These are phyloP conservation scores for Isatis tinctoria DNA, from an alignment of 345 rosid species.

Conservation along the genomic window DNA sequence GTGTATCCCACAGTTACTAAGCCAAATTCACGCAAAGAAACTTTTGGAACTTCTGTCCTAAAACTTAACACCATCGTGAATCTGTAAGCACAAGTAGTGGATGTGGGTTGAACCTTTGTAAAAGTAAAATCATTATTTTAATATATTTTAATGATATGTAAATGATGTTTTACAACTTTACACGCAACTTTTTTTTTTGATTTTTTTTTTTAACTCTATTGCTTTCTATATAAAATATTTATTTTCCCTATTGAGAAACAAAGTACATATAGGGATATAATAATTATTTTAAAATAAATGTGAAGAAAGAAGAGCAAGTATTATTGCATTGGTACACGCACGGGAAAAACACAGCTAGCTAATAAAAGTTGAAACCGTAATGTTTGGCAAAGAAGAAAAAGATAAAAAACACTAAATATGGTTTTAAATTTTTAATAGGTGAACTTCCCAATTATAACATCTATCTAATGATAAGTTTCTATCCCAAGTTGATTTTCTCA, in stretches of 20 bases:
- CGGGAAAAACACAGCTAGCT: constrained; percentile 19
- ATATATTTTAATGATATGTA: background rate
- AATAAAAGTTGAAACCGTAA: constrained; percentile 15
- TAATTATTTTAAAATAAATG: background rate
- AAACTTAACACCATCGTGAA: background rate
- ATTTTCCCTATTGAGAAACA: background rate
- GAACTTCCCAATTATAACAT: background rate
- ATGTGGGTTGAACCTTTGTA: background rate
- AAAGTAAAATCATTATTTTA: background rate
- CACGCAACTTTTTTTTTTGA: background rate
- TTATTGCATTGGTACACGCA: background rate
- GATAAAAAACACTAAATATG: background rate
- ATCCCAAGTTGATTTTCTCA: constrained; percentile 9
- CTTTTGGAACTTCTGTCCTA: background rate
- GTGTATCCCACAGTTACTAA: background rate
- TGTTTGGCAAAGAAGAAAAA: background rate
- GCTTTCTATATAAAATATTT: background rate
- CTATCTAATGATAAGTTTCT: constrained; percentile 1
- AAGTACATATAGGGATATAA: background rate
- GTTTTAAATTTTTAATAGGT: background rate
- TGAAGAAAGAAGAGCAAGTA: background rate
- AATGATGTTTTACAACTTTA: background rate
- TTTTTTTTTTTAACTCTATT: too few species aligned
- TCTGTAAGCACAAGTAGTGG: background rate
- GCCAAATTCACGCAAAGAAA: background rate